These are phyloP conservation scores for Aspergillus taichungensis DNA, from an alignment of 495 filamentous ascomycete genomes.

Conservation along the genomic window DNA sequence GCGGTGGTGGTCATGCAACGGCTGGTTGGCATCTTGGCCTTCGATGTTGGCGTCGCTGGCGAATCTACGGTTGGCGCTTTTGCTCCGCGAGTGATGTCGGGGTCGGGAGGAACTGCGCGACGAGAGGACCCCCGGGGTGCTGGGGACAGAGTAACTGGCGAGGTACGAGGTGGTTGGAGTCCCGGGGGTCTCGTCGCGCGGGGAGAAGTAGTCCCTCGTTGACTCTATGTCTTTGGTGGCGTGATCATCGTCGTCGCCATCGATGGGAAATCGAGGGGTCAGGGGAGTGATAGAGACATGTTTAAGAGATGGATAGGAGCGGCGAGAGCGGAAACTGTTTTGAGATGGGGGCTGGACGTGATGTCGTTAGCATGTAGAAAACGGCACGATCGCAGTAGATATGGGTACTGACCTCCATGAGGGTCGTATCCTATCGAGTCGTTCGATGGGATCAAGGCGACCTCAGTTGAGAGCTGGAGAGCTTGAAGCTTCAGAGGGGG, in stretches of 20 bases:
- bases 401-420: constrained; percentile 1
- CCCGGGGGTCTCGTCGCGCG: constrained; percentile 9
- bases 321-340: constrained; percentile 30
- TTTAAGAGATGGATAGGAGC: constrained; percentile 39
- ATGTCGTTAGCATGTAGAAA: constrained; percentile 11
- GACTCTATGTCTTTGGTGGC: constrained; percentile 6
- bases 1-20: constrained; percentile 16
- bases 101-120: constrained; percentile 38
- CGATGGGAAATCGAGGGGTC: constrained; percentile 55
- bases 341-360: constrained; percentile 7
- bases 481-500: too few species aligned
- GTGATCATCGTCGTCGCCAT: constrained; percentile 30
- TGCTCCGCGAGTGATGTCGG: constrained; percentile 30
- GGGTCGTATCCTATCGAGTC: too few species aligned
- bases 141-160: constrained; percentile 36
- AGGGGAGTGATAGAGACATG: constrained; percentile 54
- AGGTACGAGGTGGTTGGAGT: constrained; percentile 29
- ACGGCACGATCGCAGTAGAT: too few species aligned
- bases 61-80: constrained; percentile 25
- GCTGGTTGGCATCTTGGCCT: constrained; percentile 13
- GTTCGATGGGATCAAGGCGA: too few species aligned
- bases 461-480: too few species aligned
- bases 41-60: constrained; percentile 32
- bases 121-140: constrained; percentile 37
- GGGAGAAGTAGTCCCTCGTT: constrained; percentile 26